Evolutionary conservation across 306 rosid genomes (phyloP).

Genomic region (Abrus pulchellus): DNA sequence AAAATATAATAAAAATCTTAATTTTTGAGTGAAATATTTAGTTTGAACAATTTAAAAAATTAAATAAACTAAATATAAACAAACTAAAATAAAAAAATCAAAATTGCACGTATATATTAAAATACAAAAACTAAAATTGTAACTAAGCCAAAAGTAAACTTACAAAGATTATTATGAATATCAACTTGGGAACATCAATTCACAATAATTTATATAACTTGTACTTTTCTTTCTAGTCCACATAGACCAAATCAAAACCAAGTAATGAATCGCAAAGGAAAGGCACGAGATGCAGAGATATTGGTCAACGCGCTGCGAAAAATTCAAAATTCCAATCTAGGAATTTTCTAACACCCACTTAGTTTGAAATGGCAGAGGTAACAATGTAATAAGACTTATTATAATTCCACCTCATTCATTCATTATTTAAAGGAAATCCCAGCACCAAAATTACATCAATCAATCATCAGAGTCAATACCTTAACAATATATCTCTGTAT

Average conservation of each 20-base stretch:
- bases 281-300: background rate
- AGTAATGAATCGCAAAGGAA: background rate
- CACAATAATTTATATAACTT: background rate
- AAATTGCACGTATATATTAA: too few relatives aligned
- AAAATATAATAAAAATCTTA: too few relatives aligned
- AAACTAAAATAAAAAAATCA: too few relatives aligned
- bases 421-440: conserved; percentile 25
- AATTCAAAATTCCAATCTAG: background rate
- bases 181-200: background rate
- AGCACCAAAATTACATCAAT: background rate
- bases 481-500: background rate
- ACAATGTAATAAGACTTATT: background rate
- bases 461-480: background rate
- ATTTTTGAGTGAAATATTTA: too few relatives aligned
- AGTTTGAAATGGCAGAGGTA: conserved; percentile 30
- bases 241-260: background rate
- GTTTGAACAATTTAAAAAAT: too few relatives aligned
- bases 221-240: background rate
- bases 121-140: too few relatives aligned
- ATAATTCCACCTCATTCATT: background rate
- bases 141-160: too few relatives aligned
- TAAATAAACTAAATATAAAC: too few relatives aligned
- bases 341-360: conserved; percentile 8
- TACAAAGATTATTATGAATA: too few relatives aligned
- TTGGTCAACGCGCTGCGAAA: conserved; percentile 18